Evolutionary conservation across 208 protist species (phyloP).

Genomic region (Leishmania lainsoni): DNA sequence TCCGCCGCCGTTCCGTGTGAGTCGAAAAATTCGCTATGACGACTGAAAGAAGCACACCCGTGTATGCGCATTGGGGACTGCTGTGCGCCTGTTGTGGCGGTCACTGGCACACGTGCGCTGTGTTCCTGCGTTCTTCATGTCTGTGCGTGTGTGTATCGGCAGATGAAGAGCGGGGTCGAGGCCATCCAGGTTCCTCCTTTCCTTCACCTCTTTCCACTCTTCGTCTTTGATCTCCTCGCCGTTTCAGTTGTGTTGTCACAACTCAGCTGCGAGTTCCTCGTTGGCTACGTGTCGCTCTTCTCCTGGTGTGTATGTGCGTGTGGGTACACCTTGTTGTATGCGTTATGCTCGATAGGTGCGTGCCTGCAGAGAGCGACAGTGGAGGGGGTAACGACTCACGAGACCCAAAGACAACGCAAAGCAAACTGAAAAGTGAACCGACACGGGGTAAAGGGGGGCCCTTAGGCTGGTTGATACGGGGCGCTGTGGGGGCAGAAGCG

Average conservation of each 20-base stretch:
- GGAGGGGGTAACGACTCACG: not conserved
- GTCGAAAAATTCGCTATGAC: constrained; percentile 35
- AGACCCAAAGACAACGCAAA: not conserved
- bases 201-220: not conserved
- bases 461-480: not conserved
- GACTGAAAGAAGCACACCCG: constrained; percentile 10
- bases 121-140: not conserved
- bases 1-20: constrained; percentile 61
- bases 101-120: constrained; percentile 1
- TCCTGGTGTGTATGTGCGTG: not conserved
- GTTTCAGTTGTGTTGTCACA: not conserved
- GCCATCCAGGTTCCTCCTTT: not conserved
- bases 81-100: not conserved
- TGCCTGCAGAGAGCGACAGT: not conserved
- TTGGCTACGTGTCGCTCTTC: not conserved
- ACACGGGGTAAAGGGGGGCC: not conserved
- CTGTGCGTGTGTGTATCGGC: constrained; percentile 13
- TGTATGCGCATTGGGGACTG: not conserved
- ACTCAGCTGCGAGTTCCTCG: not conserved
- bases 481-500: not conserved
- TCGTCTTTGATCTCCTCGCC: not conserved
- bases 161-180: constrained; percentile 1
- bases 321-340: not conserved
- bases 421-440: not conserved
- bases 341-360: no score